These are phyloP conservation scores for Beauveria brongniartii DNA, from an alignment of 2,329 filamentous ascomycete species.

Conservation along the genomic window DNA sequence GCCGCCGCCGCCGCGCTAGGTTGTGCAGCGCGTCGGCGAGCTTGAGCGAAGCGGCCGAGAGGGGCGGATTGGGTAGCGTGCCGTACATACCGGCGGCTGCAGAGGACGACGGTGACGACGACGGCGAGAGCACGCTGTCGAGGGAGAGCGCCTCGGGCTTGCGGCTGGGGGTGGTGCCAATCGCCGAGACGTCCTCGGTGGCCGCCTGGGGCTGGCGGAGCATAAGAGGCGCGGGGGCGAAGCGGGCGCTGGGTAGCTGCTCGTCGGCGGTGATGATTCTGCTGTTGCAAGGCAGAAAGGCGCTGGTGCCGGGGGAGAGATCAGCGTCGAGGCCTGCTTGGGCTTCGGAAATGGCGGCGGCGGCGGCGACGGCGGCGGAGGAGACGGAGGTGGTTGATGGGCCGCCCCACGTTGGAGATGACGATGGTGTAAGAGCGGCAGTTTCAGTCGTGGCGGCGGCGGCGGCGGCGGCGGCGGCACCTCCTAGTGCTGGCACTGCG, in stretches of 20 bases:
- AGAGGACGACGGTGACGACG: slow-evolving; percentile 24
- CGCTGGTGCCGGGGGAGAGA: background rate
- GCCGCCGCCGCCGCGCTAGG: slow-evolving; percentile 33
- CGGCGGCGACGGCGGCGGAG: background rate
- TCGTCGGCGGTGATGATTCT: slow-evolving; percentile 45
- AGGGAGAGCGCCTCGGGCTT: slow-evolving; percentile 49
- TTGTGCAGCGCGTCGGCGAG: slow-evolving; percentile 55
- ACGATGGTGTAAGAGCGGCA: slow-evolving; percentile 1
- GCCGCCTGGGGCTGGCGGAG: background rate
- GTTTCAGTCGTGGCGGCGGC: background rate
- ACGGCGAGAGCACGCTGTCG: slow-evolving; percentile 45
- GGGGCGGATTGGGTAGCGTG: slow-evolving; percentile 25
- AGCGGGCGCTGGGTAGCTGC: background rate
- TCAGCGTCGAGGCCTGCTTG: background rate
- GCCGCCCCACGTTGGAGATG: slow-evolving; percentile 6
- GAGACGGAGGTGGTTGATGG: slow-evolving; percentile 7
- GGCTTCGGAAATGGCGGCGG: slow-evolving; percentile 6
- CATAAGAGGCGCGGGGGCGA: slow-evolving; percentile 3
- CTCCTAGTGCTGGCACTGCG: slow-evolving; percentile 19
- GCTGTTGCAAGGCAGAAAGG: slow-evolving; percentile 44
- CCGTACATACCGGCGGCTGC: slow-evolving; percentile 28
- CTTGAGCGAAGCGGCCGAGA: slow-evolving; percentile 47
- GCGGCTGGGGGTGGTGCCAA: slow-evolving; percentile 46
- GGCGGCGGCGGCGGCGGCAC: background rate
- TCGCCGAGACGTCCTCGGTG: slow-evolving; percentile 33